phyloP scores from a whole-genome alignment of 2,329 filamentous ascomycete genomes.

The Stachybotrys echinatus region DNA sequence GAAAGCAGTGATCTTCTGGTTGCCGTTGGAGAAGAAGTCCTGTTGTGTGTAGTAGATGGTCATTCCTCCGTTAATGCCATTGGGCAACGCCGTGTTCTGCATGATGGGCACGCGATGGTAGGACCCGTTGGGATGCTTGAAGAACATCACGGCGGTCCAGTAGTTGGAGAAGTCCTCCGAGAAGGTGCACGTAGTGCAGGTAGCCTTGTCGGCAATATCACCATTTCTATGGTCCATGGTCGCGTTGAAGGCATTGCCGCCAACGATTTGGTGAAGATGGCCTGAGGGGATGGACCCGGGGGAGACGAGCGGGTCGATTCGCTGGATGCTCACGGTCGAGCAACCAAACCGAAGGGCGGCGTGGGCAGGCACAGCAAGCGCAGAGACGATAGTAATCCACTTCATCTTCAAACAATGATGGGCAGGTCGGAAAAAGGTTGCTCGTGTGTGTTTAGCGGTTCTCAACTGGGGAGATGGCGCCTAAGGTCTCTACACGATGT shows the following conservation, averaged over 20 bases:
- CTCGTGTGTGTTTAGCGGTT: too few species aligned
- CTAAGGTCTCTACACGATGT: too few species aligned
- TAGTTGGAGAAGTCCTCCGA: slow-evolving; percentile 11
- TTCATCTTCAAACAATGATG: not conserved
- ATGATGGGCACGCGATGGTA: slow-evolving; percentile 10
- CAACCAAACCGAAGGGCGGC: slow-evolving; percentile 1
- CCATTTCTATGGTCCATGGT: not conserved
- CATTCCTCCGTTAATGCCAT: slow-evolving; percentile 1
- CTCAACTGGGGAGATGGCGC: too few species aligned
- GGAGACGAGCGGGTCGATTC: slow-evolving; percentile 1
- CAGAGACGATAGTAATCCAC: not conserved
- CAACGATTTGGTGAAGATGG: slow-evolving; percentile 1
- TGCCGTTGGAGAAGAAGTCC: slow-evolving; percentile 1
- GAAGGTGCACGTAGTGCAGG: slow-evolving; percentile 9
- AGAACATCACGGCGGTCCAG: slow-evolving; percentile 10
- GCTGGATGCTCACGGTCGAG: slow-evolving; percentile 1
- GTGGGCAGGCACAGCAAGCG: not conserved
- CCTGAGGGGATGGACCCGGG: not conserved
- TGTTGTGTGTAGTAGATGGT: slow-evolving; percentile 1
- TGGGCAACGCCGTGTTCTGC: slow-evolving; percentile 4
- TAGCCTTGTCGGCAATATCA: not conserved
- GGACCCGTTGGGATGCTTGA: slow-evolving; percentile 7
- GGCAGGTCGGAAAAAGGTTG: too few species aligned
- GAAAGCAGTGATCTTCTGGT: slow-evolving; percentile 1
- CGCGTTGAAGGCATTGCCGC: slow-evolving; percentile 1